Conservation (phyloP, 2,329 filamentous ascomycete genomes). For the Colletotrichum limetticola region DNA sequence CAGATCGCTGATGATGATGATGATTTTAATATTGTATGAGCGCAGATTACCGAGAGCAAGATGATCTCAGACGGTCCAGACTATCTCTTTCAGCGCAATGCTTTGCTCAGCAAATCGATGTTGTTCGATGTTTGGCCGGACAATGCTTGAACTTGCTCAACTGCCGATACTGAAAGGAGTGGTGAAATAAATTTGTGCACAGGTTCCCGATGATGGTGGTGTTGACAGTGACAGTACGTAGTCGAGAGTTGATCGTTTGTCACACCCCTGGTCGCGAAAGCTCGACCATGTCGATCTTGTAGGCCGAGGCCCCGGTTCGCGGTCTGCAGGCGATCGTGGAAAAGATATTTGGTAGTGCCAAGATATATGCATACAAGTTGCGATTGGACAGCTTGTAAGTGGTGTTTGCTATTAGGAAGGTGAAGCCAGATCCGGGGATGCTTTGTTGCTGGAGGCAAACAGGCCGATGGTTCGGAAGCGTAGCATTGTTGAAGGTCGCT, state of each 20-base stretch:
- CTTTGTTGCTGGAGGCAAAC: not conserved
- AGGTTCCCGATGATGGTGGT: not conserved
- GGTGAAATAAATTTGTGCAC: not conserved
- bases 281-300: not conserved
- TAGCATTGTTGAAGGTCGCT: not conserved
- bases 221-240: not conserved
- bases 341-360: not conserved
- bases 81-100: not conserved
- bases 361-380: not conserved
- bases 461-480: not conserved
- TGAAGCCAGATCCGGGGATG: not conserved
- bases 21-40: not conserved
- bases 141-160: not conserved
- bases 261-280: not conserved
- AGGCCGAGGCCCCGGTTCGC: not conserved
- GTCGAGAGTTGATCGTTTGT: not conserved
- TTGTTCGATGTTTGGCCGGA: not conserved
- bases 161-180: not conserved
- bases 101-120: not conserved
- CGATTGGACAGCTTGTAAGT: not conserved
- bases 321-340: not conserved
- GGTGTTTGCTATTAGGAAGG: not conserved
- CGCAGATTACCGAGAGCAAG: not conserved
- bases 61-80: not conserved
- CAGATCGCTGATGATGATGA: not conserved